These are phyloP conservation scores for Paramecium bursaria DNA, from an alignment of 73 alveolate genomes.

Conservation along the genomic window DNA sequence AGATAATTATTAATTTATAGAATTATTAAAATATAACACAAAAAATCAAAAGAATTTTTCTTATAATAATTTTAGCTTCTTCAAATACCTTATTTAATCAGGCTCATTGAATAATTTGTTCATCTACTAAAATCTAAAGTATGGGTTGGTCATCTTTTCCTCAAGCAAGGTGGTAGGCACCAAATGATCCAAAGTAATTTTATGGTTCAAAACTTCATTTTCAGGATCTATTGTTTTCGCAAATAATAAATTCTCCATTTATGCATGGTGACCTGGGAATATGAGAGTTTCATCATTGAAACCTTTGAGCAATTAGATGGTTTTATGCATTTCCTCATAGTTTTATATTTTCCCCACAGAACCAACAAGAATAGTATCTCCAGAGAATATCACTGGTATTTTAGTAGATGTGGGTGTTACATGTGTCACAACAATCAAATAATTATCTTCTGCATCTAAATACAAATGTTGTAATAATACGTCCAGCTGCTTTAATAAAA, in stretches of 20 bases:
- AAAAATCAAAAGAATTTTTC: constrained; percentile 33
- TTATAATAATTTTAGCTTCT: constrained; percentile 34
- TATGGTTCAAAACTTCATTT: neutral
- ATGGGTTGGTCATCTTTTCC: constrained; percentile 58
- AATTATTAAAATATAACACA: no score
- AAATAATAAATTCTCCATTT: constrained; percentile 17
- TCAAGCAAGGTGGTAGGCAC: constrained; percentile 34
- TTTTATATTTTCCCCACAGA: constrained; percentile 28
- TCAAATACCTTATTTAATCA: constrained; percentile 51
- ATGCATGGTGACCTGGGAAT: constrained; percentile 54
- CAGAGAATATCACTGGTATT: constrained; percentile 27
- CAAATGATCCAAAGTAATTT: constrained; percentile 40
- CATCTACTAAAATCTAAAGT: constrained; percentile 40
- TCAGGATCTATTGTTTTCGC: constrained; percentile 57
- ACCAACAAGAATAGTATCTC: neutral
- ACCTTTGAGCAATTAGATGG: constrained; percentile 35
- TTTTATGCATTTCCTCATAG: neutral
- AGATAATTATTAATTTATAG: no score
- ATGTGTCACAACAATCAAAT: constrained; percentile 32
- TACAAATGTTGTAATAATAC: neutral
- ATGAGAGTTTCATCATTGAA: constrained; percentile 56
- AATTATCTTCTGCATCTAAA: constrained; percentile 27
- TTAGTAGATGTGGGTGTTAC: neutral
- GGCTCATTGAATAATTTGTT: constrained; percentile 3
- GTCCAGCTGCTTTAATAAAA: constrained; percentile 29